Evolutionary conservation across 2,329 filamentous ascomycete species (phyloP).

Genomic region (Penicillium hordei): DNA sequence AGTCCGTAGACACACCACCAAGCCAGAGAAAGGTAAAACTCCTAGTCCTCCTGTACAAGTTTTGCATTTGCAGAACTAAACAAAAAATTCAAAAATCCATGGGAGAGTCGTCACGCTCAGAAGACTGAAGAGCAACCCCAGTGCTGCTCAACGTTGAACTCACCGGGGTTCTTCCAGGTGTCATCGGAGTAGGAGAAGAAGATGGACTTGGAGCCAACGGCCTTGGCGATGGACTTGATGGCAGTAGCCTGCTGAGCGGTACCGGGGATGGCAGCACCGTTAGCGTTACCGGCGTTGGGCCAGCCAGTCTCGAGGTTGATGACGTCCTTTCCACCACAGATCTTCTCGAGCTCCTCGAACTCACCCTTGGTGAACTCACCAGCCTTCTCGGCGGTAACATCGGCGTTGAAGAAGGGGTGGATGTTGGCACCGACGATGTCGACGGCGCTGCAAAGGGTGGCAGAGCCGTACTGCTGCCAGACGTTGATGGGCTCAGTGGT

Average conservation of each 20-base stretch:
- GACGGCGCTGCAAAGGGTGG: conserved; percentile 67
- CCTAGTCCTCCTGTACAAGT: conserved; percentile 29
- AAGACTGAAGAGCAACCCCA: conserved; percentile 68
- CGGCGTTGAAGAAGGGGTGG: conserved; percentile 89
- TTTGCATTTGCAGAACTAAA: conserved; percentile 20
- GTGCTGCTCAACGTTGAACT: conserved; percentile 72
- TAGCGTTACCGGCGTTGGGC: conserved; percentile 69
- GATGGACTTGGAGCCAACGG: conserved; percentile 66
- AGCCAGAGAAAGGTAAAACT: conserved; percentile 20
- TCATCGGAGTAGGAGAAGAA: conserved; percentile 84
- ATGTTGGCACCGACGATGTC: conserved; percentile 84
- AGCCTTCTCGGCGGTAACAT: conserved; percentile 62
- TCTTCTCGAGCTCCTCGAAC: conserved; percentile 66
- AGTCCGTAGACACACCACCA: neutral
- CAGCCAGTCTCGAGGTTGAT: conserved; percentile 91
- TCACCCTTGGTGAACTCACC: conserved; percentile 74
- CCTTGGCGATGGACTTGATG: conserved; percentile 67
- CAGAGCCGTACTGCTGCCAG: conserved; percentile 61
- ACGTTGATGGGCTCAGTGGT: conserved; percentile 82
- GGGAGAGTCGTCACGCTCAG: conserved; percentile 27
- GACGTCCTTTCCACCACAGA: conserved; percentile 71
- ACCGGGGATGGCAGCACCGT: conserved; percentile 72
- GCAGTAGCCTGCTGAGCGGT: conserved; percentile 66
- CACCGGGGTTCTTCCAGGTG: conserved; percentile 72
- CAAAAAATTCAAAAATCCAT: conserved; percentile 20